Evolutionary conservation across 805 yeast genomes (phyloP).

Genomic region (Starmerella etchellsii): DNA sequence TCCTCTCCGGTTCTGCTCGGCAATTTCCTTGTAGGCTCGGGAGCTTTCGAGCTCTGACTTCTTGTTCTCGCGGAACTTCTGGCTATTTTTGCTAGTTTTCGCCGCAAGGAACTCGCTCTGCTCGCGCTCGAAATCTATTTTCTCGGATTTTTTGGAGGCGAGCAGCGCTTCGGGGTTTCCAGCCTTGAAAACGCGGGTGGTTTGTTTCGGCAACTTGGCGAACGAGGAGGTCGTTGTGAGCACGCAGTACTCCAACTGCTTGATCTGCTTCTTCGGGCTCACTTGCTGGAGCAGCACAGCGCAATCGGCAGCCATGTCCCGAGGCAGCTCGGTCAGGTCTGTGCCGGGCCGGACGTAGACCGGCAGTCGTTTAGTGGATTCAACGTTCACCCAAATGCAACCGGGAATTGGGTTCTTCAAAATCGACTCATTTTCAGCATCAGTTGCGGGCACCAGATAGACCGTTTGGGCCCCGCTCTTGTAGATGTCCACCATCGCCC

Average conservation of each 20-base stretch:
- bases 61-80: conserved; percentile 29
- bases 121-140: conserved; percentile 10
- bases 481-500: background rate
- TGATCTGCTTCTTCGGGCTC: conserved; percentile 1
- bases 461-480: background rate
- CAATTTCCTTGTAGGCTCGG: conserved; percentile 20
- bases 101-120: conserved; percentile 31
- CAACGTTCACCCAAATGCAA: conserved; percentile 70
- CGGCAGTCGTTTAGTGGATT: conserved; percentile 65
- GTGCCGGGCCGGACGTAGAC: conserved; percentile 46
- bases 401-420: conserved; percentile 52
- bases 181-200: conserved; percentile 27
- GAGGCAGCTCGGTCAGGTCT: conserved; percentile 33
- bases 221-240: background rate
- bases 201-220: background rate
- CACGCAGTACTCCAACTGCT: background rate
- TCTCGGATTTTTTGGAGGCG: background rate
- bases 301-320: conserved; percentile 40
- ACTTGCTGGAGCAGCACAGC: conserved; percentile 25
- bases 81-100: conserved; percentile 22
- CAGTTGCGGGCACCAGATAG: background rate
- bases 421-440: conserved; percentile 18
- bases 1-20: conserved; percentile 30
- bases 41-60: conserved; percentile 32
- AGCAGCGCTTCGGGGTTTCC: background rate